A percentile compares a stretch with the other conserved stretches of the same genome.
Evolutionary conservation across 2,329 filamentous ascomycete genomes (phyloP).

Genomic region (Hypoxylon sp.): DNA sequence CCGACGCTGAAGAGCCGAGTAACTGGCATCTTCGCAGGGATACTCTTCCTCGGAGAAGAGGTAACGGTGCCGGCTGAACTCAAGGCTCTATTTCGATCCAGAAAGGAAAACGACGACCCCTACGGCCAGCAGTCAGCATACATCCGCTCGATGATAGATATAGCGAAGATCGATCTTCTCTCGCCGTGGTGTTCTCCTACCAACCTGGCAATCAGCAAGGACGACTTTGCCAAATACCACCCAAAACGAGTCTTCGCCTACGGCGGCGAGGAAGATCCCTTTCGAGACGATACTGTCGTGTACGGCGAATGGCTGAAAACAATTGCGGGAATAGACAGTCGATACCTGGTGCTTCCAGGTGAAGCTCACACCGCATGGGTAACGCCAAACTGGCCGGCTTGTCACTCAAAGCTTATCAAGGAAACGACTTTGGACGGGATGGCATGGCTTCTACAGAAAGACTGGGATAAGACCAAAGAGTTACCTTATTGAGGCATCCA

Average conservation of each 20-base stretch:
- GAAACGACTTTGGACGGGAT: constrained; percentile 1
- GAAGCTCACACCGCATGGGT: neutral
- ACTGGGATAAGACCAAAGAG: constrained; percentile 1
- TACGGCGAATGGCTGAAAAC: neutral
- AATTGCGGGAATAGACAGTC: neutral
- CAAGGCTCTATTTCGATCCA: neutral
- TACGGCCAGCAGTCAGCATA: neutral
- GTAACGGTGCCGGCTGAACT: neutral
- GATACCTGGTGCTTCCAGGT: neutral
- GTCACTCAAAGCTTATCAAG: neutral
- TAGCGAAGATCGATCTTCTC: neutral
- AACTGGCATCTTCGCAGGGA: constrained; percentile 9
- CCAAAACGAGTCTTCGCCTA: constrained; percentile 5
- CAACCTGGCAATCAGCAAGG: constrained; percentile 1
- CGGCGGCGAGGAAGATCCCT: neutral
- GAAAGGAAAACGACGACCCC: neutral
- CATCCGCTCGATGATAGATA: neutral
- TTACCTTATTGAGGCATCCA: neutral
- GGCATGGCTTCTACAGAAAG: neutral
- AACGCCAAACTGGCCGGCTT: neutral
- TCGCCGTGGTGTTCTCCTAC: constrained; percentile 11
- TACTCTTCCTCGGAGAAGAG: neutral
- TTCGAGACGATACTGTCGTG: constrained; percentile 1
- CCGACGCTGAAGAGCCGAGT: neutral
- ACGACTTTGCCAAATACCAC: constrained; percentile 4